Percentiles rank a stretch among this genome's conserved stretches.
Conservation (phyloP, 495 filamentous ascomycete species). For the Aspergillus nidulans region DNA sequence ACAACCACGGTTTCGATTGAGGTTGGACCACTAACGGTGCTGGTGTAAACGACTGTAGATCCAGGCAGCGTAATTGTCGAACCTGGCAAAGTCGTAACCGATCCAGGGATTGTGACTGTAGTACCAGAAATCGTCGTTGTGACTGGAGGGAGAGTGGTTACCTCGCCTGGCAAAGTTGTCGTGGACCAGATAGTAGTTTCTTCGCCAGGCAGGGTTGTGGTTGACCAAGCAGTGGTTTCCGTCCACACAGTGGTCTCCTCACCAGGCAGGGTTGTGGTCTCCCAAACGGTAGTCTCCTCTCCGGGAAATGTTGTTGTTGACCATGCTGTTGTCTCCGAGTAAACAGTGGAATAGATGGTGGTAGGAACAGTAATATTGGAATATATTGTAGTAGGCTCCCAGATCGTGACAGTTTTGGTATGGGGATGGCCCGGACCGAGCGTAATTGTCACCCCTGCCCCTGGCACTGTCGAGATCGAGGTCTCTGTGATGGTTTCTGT, state of each 20-base stretch:
- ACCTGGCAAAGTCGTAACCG: constrained; percentile 8
- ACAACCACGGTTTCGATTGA: constrained; percentile 5
- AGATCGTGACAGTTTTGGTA: too few species aligned
- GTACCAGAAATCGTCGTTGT: constrained; percentile 5
- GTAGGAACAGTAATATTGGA: too few species aligned
- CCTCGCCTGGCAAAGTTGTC: constrained; percentile 11
- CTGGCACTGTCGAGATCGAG: too few species aligned
- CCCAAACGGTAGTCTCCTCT: neutral
- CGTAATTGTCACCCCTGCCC: too few species aligned
- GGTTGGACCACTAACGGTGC: constrained; percentile 3
- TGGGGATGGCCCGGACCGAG: too few species aligned
- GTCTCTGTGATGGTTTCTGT: too few species aligned
- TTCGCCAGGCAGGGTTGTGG: neutral
- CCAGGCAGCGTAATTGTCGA: neutral
- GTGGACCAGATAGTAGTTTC: constrained; percentile 19
- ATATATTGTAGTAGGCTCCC: too few species aligned
- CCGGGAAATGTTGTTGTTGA: too few species aligned
- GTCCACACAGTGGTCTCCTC: too few species aligned
- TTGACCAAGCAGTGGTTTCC: neutral
- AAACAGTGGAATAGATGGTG: too few species aligned
- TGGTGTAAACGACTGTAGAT: constrained; percentile 6
- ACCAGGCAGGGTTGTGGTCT: neutral
- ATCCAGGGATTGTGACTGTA: neutral
- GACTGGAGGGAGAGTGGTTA: neutral
- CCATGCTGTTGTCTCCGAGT: too few species aligned